phyloP scores from a whole-genome alignment of 1,284 basidiomycete genomes.

The Chalciporus sp. region DNA sequence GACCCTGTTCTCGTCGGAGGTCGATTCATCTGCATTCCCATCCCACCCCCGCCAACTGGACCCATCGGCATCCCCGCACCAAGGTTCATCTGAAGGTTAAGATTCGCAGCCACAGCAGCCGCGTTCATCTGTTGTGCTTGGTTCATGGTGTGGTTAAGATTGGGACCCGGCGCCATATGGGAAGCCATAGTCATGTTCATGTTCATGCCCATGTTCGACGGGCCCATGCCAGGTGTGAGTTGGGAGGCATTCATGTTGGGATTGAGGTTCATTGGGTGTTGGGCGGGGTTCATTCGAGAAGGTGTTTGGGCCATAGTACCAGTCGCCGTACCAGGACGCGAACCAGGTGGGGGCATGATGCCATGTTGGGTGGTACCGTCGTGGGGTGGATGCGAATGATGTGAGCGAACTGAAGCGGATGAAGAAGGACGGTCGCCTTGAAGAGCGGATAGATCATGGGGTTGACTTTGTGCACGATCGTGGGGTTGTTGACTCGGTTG shows the following conservation, averaged over 20 bases:
- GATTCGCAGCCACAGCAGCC: neutral
- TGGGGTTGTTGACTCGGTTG: slow-evolving; percentile 22
- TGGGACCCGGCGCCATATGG: slow-evolving; percentile 14
- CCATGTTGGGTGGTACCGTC: slow-evolving; percentile 15
- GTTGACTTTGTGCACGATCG: slow-evolving; percentile 27
- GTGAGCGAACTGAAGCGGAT: slow-evolving; percentile 34
- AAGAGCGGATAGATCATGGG: slow-evolving; percentile 20
- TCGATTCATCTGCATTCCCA: slow-evolving; percentile 28
- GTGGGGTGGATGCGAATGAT: slow-evolving; percentile 27
- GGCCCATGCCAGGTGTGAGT: slow-evolving; percentile 1
- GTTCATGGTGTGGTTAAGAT: slow-evolving; percentile 21
- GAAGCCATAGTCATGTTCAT: slow-evolving; percentile 11
- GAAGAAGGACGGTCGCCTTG: slow-evolving; percentile 29
- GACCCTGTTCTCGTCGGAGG: slow-evolving; percentile 34
- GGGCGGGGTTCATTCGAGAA: slow-evolving; percentile 25
- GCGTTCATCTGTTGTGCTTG: slow-evolving; percentile 21
- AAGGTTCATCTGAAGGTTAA: slow-evolving; percentile 18
- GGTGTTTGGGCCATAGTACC: slow-evolving; percentile 19
- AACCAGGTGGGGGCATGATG: slow-evolving; percentile 29
- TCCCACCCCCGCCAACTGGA: slow-evolving; percentile 2
- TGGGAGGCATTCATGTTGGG: slow-evolving; percentile 20
- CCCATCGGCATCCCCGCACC: slow-evolving; percentile 16
- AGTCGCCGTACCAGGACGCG: slow-evolving; percentile 30
- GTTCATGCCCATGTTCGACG: slow-evolving; percentile 11
- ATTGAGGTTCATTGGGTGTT: slow-evolving; percentile 29